phyloP scores from a whole-genome alignment of 192 early-diverging fungal genomes.

The Coemansia nantahalensis region DNA sequence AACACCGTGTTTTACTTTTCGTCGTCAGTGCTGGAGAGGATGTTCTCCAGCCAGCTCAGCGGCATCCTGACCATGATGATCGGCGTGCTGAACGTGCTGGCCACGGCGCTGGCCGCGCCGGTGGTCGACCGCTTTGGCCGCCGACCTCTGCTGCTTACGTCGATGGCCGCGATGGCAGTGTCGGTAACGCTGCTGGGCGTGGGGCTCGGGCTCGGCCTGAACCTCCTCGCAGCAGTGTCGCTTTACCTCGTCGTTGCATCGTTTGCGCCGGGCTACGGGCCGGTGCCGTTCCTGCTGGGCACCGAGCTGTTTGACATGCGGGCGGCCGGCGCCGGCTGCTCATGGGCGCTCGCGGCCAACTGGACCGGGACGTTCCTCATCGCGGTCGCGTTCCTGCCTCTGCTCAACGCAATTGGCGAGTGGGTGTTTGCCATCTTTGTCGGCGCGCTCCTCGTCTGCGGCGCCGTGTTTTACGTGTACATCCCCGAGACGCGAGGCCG shows the following conservation, averaged over 20 bases:
- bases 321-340: conserved; percentile 38
- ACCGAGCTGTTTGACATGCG: conserved; percentile 48
- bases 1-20: conserved; percentile 90
- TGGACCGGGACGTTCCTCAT: conserved; percentile 50
- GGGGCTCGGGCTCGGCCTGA: conserved; percentile 64
- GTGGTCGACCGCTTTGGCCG: conserved; percentile 81
- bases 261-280: conserved; percentile 52
- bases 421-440: conserved; percentile 54
- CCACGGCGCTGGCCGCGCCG: conserved; percentile 67
- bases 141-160: conserved; percentile 68
- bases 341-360: conserved; percentile 47
- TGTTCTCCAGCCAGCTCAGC: conserved; percentile 60
- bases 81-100: conserved; percentile 71
- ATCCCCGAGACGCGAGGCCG: conserved; percentile 49
- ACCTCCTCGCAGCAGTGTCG: conserved; percentile 72
- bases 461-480: conserved; percentile 24
- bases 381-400: conserved; percentile 32
- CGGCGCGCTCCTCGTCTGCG: conserved; percentile 19
- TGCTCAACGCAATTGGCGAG: conserved; percentile 42
- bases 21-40: conserved; percentile 65
- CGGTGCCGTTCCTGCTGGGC: conserved; percentile 48
- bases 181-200: conserved; percentile 58
- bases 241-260: conserved; percentile 47
- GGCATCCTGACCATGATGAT: conserved; percentile 76
- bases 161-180: conserved; percentile 64